Percentiles rank a stretch among this genome's conserved stretches.
phyloP scores from a whole-genome alignment of 371 early-diverging fungal species.

The Zopfochytrium polystomum region DNA sequence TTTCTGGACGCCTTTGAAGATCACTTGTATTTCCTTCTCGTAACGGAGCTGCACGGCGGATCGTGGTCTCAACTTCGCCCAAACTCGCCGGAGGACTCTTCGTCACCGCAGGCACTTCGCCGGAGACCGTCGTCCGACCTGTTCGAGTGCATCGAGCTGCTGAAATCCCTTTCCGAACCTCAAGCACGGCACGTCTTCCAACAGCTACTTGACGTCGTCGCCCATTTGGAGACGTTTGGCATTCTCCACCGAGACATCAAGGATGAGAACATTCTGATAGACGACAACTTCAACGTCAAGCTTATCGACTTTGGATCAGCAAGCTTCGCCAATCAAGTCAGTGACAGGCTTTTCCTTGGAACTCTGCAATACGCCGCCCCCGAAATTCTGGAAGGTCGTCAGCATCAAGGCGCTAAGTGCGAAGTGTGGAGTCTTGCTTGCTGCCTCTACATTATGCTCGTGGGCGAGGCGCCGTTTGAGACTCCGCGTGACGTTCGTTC shows the following conservation, averaged over 20 bases:
- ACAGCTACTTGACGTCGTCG: slow-evolving; percentile 69
- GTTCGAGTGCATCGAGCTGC: slow-evolving; percentile 75
- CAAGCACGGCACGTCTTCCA: slow-evolving; percentile 60
- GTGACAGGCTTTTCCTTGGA: slow-evolving; percentile 36
- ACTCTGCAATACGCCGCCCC: slow-evolving; percentile 62
- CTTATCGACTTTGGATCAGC: slow-evolving; percentile 83
- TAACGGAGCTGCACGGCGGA: slow-evolving; percentile 78
- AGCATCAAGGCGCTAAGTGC: slow-evolving; percentile 71
- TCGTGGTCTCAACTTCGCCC: slow-evolving; percentile 46
- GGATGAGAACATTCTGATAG: slow-evolving; percentile 69
- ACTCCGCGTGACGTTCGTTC: slow-evolving; percentile 19
- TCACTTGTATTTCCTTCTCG: slow-evolving; percentile 61
- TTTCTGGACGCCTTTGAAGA: slow-evolving; percentile 69
- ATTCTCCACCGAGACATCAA: slow-evolving; percentile 53
- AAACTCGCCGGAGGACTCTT: background rate
- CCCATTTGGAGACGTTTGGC: slow-evolving; percentile 54
- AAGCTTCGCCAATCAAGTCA: slow-evolving; percentile 43
- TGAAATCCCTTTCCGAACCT: slow-evolving; percentile 59
- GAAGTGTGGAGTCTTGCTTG: slow-evolving; percentile 81
- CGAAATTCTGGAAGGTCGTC: slow-evolving; percentile 68
- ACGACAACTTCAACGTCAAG: slow-evolving; percentile 65
- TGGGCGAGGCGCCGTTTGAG: slow-evolving; percentile 69
- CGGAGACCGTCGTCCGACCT: slow-evolving; percentile 54
- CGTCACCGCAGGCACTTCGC: background rate
- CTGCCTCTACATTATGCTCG: slow-evolving; percentile 62